A percentile compares a stretch with the other conserved stretches of the same genome.
Evolutionary conservation across 2,329 filamentous ascomycete species (phyloP).

Genomic region (Ceratocystis alfenasii): DNA sequence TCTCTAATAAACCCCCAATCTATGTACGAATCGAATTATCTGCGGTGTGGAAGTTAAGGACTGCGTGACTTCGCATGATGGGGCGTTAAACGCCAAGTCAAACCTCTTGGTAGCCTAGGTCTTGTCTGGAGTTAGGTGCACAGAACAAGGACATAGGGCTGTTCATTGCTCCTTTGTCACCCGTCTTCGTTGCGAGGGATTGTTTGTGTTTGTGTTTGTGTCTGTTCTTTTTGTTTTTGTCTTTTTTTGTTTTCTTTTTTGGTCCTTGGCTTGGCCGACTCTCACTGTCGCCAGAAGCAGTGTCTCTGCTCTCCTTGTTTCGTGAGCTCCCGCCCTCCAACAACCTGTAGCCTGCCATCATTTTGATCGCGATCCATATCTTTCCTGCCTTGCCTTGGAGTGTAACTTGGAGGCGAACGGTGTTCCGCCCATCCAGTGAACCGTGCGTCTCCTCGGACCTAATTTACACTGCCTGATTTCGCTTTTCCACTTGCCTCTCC

Average conservation of each 20-base stretch:
- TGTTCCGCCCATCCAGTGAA: neutral
- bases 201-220: neutral
- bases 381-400: neutral
- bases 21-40: too few species aligned
- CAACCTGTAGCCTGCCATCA: neutral
- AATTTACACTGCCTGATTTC: slow-evolving; percentile 6
- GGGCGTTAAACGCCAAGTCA: neutral
- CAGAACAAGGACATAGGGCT: neutral
- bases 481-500: neutral
- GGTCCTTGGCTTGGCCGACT: neutral
- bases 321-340: neutral
- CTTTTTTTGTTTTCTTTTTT: neutral
- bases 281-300: neutral
- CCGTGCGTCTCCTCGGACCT: neutral
- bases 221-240: neutral
- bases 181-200: neutral
- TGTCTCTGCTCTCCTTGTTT: neutral
- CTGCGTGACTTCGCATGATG: neutral
- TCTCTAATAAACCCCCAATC: too few species aligned
- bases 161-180: neutral
- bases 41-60: neutral
- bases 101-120: too few species aligned
- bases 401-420: slow-evolving; percentile 3
- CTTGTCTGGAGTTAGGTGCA: neutral
- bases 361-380: neutral